These are phyloP conservation scores for Phymatotrichopsis omnivora DNA, from an alignment of 2,329 filamentous ascomycete genomes.

Conservation along the genomic window DNA sequence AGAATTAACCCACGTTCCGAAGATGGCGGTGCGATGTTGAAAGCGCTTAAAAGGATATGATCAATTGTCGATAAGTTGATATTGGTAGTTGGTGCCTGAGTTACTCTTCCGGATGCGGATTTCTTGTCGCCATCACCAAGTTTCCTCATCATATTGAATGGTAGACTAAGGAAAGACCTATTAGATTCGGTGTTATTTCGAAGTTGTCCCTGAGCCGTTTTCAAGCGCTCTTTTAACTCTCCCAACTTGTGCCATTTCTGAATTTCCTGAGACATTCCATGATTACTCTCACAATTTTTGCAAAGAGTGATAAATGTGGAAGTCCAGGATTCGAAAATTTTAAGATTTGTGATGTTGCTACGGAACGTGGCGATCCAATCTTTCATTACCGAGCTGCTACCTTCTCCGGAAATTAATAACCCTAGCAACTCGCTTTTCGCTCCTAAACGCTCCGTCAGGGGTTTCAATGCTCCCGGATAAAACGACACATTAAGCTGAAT, in stretches of 20 bases:
- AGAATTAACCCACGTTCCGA: constrained; percentile 3
- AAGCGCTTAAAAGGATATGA: too few relatives aligned
- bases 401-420: constrained; percentile 5
- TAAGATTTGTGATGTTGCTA: background rate
- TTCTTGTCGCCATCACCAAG: constrained; percentile 9
- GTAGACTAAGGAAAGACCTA: too few relatives aligned
- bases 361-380: constrained; percentile 7
- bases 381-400: constrained; percentile 1
- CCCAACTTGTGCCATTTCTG: constrained; percentile 1
- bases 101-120: too few relatives aligned
- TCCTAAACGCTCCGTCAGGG: constrained; percentile 4
- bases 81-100: too few relatives aligned
- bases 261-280: constrained; percentile 8
- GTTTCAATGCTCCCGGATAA: constrained; percentile 6
- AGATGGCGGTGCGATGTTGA: background rate
- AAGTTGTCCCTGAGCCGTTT: background rate
- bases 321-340: constrained; percentile 1
- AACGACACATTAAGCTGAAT: constrained; percentile 10
- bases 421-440: constrained; percentile 6
- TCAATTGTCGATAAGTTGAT: too few relatives aligned
- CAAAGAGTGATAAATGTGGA: constrained; percentile 1
- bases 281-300: constrained; percentile 1
- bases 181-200: too few relatives aligned
- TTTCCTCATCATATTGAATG: too few relatives aligned
- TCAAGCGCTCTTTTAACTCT: background rate